Evolutionary conservation across 2,329 filamentous ascomycete species (phyloP).

Genomic region (Shiraia sp.): DNA sequence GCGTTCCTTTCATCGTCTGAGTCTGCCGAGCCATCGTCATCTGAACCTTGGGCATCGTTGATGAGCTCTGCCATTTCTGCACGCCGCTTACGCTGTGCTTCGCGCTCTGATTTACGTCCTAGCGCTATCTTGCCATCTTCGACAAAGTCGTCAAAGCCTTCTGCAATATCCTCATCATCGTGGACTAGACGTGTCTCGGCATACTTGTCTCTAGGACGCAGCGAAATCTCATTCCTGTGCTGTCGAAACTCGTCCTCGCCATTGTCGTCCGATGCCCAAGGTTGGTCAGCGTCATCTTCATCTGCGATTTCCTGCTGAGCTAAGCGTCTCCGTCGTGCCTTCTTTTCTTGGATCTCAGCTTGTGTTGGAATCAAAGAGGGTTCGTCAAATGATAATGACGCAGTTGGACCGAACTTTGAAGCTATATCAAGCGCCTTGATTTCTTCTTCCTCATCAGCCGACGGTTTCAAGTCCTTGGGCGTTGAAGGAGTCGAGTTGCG

Average conservation of each 20-base stretch:
- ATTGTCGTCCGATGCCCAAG: conserved; percentile 46
- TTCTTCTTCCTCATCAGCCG: conserved; percentile 48
- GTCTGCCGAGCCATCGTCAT: conserved; percentile 72
- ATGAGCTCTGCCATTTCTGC: conserved; percentile 85
- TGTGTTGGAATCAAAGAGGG: conserved; percentile 71
- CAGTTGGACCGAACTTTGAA: conserved; percentile 61
- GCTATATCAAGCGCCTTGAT: conserved; percentile 52
- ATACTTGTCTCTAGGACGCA: conserved; percentile 63
- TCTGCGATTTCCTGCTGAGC: conserved; percentile 70
- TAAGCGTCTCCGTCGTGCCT: conserved; percentile 80
- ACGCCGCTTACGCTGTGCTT: conserved; percentile 66
- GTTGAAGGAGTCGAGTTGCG: conserved; percentile 84
- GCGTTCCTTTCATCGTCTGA: conserved; percentile 67
- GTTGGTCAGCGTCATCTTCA: conserved; percentile 52
- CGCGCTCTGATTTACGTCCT: conserved; percentile 76
- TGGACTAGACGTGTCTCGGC: conserved; percentile 72
- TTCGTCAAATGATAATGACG: conserved; percentile 26
- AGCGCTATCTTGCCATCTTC: conserved; percentile 81
- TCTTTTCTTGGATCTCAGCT: conserved; percentile 86
- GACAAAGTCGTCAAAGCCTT: conserved; percentile 91
- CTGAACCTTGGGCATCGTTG: conserved; percentile 71
- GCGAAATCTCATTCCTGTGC: conserved; percentile 49
- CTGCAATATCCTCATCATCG: conserved; percentile 90
- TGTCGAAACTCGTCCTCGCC: conserved; percentile 45
- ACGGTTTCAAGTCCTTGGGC: conserved; percentile 63